Evolutionary conservation across 371 early-diverging fungal genomes (phyloP), one percentile per base, ranked within the genome.

Genomic region (Blastocladiella emersonii): DNA sequence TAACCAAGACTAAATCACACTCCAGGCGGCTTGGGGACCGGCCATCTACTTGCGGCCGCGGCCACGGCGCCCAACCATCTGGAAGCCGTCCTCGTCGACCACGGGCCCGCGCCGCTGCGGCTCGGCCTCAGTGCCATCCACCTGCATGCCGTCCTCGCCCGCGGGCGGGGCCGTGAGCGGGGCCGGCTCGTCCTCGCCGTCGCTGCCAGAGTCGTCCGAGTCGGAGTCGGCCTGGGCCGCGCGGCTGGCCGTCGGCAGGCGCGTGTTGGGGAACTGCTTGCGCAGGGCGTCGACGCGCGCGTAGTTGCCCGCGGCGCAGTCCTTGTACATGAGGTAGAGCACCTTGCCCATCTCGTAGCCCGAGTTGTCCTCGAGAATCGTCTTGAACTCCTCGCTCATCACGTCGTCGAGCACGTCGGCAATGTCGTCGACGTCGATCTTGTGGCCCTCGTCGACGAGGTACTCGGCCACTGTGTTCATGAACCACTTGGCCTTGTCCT

Each of bases 401-500:
- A 85, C 79, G 32, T 79, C 80, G 63, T 84, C 85, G 36, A 86
- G 67, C 56, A 59, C 59, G 32, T n/a, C 37, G 37, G 37, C 59
- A 12, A 59, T 13, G 32, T 85, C 85, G 41, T 79, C 78, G 2
- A 76, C 67, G 43, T 85, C 81, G 4, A 82, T 61, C 49, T 76
- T 79, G 67, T 82, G 80, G 45, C 84, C 85, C 51, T 78, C 84
- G 80, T 71, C 10, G 41, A 34, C 27, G 23, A 59, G 13, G 62
- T 82, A 75, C 53, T 85, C 84, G 34, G 85, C 80, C 43, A 90
- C 70, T 34, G 79, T 75, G 63, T 83, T 83, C 12, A 85, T 76
- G 69, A 90, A 75, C 84, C 85, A 84, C n/a, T 82, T 85, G 60
- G 84, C 76, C 71, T 90, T 90, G n/a, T 78, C 87, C 13, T 61